Base-by-base conservation (phyloP, 169 alveolate species). In the Cryptosporidium tyzzeri region DNA sequence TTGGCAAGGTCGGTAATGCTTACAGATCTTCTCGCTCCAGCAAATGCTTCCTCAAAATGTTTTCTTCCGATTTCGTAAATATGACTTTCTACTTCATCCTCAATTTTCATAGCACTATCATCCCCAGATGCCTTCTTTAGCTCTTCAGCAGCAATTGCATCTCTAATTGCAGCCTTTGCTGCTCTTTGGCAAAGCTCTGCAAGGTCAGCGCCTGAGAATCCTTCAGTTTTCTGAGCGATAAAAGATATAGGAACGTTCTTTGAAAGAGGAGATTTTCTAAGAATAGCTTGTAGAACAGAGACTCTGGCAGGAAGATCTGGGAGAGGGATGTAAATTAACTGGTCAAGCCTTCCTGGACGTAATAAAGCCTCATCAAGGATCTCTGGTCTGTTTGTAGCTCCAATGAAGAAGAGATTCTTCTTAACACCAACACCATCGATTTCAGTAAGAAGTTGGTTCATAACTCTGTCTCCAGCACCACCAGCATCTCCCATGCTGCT, bases 151-250 rank as follows among this genome's bases (percentile, higher is more conserved):
- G 96, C 95, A 70, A 96, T 95, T 23, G 98, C 98, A 91, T 99
- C 99, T 91, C 99, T 97, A 74, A 99, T 98, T 14, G 99, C 99
- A n/a, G 99, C 98, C 92, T 99, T 97, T 26, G 99, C 99, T 4
- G 99, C 99, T 70, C 99, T 96, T 89, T 99, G 99, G 91, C 99
- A 97, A 86, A 99, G 93, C 93, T 99, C 99, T 51, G 99, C 99
- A 73, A 99, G 85, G 94, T 99, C 99, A n/a, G 99, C 99, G 18
- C 99, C 99, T 53, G 99, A 97, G 96, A 99, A 99, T 37, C 99
- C 99, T 16, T 98, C 99, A 18, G 99, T 99, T 84, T 98, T 96
- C 93, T 97, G 98, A 33, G 99, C 99, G 12, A 99, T 92, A 95
- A 97, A 99, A 37, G 98, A 97, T 35, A 99, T 91, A 45, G 99